A percentile compares a stretch with the other conserved stretches of the same genome.
Conservation (phyloP, 106 monocot genomes). For the Vanilla planifolia region DNA sequence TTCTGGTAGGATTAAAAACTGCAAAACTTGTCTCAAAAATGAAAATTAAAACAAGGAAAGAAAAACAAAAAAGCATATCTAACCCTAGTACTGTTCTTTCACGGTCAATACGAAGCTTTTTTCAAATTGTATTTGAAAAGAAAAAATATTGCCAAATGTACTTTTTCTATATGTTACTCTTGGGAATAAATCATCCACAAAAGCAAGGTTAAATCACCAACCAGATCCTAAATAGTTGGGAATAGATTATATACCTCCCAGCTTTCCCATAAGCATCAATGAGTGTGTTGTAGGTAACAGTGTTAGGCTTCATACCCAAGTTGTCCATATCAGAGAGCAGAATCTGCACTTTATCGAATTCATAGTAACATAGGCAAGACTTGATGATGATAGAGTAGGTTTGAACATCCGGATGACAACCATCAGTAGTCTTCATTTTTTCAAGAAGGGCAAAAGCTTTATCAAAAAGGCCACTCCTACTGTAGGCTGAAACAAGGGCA, state of each 20-base stretch:
- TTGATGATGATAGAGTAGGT: slow-evolving; percentile 96
- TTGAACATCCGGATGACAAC: slow-evolving; percentile 86
- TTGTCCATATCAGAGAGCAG: slow-evolving; percentile 69
- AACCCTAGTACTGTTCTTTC: no score
- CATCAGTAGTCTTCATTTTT: slow-evolving; percentile 68
- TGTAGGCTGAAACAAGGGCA: slow-evolving; percentile 88
- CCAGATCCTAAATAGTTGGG: no score
- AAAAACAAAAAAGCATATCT: no score
- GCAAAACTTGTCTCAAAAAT: no score
- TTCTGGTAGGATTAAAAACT: no score
- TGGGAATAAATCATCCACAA: no score
- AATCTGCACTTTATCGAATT: slow-evolving; percentile 64
- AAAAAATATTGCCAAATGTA: no score
- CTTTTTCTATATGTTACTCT: no score
- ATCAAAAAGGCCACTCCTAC: slow-evolving; percentile 78
- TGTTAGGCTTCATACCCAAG: slow-evolving; percentile 59
- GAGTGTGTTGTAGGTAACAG: slow-evolving; percentile 83
- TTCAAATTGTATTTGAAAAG: no score
- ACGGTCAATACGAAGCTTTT: no score
- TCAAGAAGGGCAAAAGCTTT: slow-evolving; percentile 76
- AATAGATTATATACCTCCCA: slow-evolving; percentile 69
- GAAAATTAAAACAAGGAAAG: no score
- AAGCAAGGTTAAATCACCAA: no score
- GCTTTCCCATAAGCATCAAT: slow-evolving; percentile 95
- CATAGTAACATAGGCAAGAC: slow-evolving; percentile 63